Evolutionary conservation across 495 filamentous ascomycete species (phyloP).

Genomic region (Lophium mytilinum): DNA sequence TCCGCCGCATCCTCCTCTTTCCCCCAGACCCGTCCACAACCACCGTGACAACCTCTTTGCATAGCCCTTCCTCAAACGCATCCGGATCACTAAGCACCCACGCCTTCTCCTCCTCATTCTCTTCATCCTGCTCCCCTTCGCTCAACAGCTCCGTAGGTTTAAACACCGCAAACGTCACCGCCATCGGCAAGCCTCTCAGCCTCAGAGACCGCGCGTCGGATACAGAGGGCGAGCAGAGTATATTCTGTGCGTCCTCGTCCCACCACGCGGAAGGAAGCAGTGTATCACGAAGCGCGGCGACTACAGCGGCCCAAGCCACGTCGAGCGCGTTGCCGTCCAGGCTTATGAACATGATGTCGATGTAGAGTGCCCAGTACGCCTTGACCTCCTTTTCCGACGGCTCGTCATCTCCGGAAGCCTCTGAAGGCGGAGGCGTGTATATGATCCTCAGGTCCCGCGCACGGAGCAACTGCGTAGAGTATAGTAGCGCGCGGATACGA

Average conservation of each 20-base stretch:
- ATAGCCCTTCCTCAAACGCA: conserved; percentile 77
- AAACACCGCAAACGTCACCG: conserved; percentile 65
- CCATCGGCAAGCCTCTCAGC: conserved; percentile 55
- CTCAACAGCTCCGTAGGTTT: conserved; percentile 47
- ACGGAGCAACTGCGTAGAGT: conserved; percentile 55
- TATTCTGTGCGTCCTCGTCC: conserved; percentile 71
- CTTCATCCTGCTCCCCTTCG: conserved; percentile 36
- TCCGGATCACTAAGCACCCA: conserved; percentile 87
- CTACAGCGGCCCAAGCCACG: conserved; percentile 72
- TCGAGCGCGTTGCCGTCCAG: conserved; percentile 89
- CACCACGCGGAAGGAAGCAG: conserved; percentile 73
- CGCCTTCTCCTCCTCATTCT: conserved; percentile 37
- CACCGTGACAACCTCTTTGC: conserved; percentile 62
- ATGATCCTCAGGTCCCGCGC: conserved; percentile 59
- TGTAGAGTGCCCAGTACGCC: conserved; percentile 91
- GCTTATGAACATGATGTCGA: conserved; percentile 83
- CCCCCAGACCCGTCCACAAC: conserved; percentile 55
- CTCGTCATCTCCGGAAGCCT: conserved; percentile 32
- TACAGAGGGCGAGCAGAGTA: conserved; percentile 61
- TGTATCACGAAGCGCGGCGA: conserved; percentile 75
- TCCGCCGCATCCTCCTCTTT: conserved; percentile 49
- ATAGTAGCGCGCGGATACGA: conserved; percentile 64
- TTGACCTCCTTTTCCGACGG: conserved; percentile 47
- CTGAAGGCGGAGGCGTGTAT: conserved; percentile 44
- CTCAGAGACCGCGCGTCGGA: conserved; percentile 43